These are phyloP conservation scores for Ustilago cynodontis DNA, from an alignment of 1,284 basidiomycete species.

Conservation along the genomic window DNA sequence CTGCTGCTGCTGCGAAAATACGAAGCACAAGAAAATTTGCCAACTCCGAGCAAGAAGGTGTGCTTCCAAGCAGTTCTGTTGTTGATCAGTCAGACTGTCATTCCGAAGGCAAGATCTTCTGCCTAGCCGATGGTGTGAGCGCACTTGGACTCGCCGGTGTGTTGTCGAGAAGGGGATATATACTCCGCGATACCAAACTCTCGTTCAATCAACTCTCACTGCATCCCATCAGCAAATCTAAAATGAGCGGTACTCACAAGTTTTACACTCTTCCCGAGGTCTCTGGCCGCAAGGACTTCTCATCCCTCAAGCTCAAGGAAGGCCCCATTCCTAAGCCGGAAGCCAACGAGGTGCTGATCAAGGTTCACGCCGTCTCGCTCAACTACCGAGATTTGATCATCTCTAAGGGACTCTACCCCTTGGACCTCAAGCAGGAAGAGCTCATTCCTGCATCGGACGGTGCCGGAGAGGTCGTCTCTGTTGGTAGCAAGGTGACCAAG, in stretches of 20 bases:
- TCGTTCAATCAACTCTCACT: background rate
- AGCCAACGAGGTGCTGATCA: slow-evolving; percentile 59
- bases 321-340: slow-evolving; percentile 53
- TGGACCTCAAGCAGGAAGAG: slow-evolving; percentile 46
- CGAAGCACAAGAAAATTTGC: background rate
- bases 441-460: slow-evolving; percentile 76
- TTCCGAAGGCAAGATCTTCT: background rate
- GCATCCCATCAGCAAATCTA: background rate
- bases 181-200: background rate
- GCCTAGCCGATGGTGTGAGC: background rate
- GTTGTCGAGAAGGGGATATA: background rate
- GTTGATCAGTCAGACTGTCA: slow-evolving; percentile 2
- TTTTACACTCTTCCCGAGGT: slow-evolving; percentile 42
- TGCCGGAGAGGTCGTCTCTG: slow-evolving; percentile 76
- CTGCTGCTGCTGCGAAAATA: slow-evolving; percentile 4
- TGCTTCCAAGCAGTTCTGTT: background rate
- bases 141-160: background rate
- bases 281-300: slow-evolving; percentile 43
- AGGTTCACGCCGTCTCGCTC: slow-evolving; percentile 70
- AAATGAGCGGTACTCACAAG: slow-evolving; percentile 43
- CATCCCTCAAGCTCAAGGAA: slow-evolving; percentile 39
- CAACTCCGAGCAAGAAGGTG: slow-evolving; percentile 1
- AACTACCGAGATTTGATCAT: slow-evolving; percentile 69
- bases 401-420: slow-evolving; percentile 40
- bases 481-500: slow-evolving; percentile 74